Conservation (phyloP, 2,329 filamentous ascomycete species). For the Ustilaginoidea virens region DNA sequence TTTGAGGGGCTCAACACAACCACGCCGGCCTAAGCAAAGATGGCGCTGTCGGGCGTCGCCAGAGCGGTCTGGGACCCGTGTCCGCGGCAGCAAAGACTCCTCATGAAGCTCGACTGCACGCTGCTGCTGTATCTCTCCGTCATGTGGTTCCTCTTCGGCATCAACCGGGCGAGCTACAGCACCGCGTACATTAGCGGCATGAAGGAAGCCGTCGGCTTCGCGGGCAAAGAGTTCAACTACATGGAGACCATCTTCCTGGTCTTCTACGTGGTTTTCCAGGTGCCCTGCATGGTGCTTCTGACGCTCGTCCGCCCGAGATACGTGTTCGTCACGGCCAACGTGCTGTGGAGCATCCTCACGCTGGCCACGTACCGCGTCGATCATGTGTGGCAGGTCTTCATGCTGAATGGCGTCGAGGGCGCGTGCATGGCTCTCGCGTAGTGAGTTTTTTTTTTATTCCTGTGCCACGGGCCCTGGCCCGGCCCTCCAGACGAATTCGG, state of each 20-base stretch:
- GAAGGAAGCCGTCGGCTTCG: constrained; percentile 20
- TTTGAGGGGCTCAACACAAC: too few relatives aligned
- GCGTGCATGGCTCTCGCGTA: constrained; percentile 27
- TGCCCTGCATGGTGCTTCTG: constrained; percentile 24
- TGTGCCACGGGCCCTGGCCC: too few relatives aligned
- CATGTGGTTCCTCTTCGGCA: constrained; percentile 31
- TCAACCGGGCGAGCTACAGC: constrained; percentile 26
- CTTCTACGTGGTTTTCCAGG: constrained; percentile 27
- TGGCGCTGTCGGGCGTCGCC: background rate
- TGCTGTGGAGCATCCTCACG: constrained; percentile 26
- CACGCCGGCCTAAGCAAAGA: too few relatives aligned
- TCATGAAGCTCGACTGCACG: constrained; percentile 24
- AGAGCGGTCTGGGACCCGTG: constrained; percentile 2
- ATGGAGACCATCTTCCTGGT: constrained; percentile 20
- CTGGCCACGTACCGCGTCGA: constrained; percentile 25
- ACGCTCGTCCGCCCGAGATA: constrained; percentile 18
- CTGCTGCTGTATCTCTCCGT: constrained; percentile 27
- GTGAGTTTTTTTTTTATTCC: constrained; percentile 15
- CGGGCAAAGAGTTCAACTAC: constrained; percentile 24
- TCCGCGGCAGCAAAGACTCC: constrained; percentile 10
- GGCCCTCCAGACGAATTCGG: too few relatives aligned
- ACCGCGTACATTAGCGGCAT: constrained; percentile 27
- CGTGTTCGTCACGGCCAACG: constrained; percentile 25
- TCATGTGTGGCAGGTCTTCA: constrained; percentile 26
- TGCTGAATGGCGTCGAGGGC: constrained; percentile 27